These are phyloP conservation scores for Raphidocelis subcapitata DNA, from an alignment of 139 green algal genomes.

Conservation along the genomic window DNA sequence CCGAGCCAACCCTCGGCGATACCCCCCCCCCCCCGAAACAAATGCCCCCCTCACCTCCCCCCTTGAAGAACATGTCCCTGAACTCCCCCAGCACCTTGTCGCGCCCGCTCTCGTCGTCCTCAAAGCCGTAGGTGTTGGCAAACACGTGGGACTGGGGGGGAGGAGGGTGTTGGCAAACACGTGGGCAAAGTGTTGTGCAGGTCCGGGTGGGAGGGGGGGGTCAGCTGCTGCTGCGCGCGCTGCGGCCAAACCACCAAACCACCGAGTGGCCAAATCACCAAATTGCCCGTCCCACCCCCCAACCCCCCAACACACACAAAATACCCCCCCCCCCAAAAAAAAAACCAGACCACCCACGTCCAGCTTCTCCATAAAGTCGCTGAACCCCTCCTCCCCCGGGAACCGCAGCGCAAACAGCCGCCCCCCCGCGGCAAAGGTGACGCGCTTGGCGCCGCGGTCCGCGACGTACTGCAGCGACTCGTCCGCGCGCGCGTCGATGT, in stretches of 20 bases:
- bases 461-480: constrained; percentile 39
- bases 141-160: constrained; percentile 71
- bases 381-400: constrained; percentile 30
- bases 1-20: too few species aligned
- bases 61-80: constrained; percentile 79
- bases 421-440: constrained; percentile 57
- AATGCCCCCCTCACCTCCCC: constrained; percentile 6
- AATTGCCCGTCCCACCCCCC: background rate
- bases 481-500: constrained; percentile 55
- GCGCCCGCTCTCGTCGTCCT: constrained; percentile 50
- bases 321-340: background rate
- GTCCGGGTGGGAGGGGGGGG: constrained; percentile 15
- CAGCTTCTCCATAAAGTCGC: constrained; percentile 45
- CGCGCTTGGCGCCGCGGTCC: constrained; percentile 35
- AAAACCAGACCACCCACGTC: constrained; percentile 30
- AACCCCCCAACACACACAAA: background rate
- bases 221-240: background rate
- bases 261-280: background rate
- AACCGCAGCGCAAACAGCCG: constrained; percentile 69
- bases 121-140: constrained; percentile 78
- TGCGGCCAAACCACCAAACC: background rate
- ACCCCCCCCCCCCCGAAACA: too few species aligned
- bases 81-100: constrained; percentile 56
- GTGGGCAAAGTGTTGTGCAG: constrained; percentile 39
- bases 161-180: constrained; percentile 82